Evolutionary conservation across 345 rosid genomes (phyloP), one percentile per base, ranked within the genome.

Genomic region (Melastoma malabathricum): DNA sequence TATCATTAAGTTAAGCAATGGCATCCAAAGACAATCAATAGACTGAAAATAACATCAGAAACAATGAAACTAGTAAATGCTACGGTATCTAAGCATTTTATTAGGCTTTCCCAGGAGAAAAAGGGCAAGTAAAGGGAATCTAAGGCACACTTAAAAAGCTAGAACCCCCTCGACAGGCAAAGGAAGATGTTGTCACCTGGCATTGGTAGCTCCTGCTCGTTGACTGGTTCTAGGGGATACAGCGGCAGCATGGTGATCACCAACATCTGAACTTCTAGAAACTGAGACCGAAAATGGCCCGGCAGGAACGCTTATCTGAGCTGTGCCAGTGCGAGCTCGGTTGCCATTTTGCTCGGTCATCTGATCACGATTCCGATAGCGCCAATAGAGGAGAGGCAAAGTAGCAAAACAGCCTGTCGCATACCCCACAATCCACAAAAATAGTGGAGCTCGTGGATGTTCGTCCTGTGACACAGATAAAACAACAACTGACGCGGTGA

Each of bases 311-410:
- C 72, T 86, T 56, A 86, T 76, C 45, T 79, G 80, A 22, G 78
- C 41, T 17, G 84, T 64, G 54, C 65, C 69, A 48, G 76, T 83
- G 58, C 77, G 95, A 49, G 75, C 55, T 64, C 75, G 98, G 34
- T 65, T 66, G 48, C 86, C 49, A 15, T 84, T 90, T 58, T 83
- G 90, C 18, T 82, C 96, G 27, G 71, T 58, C 17, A 49, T 72
- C 65, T 74, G 95, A 54, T 77, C 79, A 3, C 86, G 89, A 53
- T 82, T 76, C 53, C 69, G 72, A 59, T 78, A 92, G 49, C 94
- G 95, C 95, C 95, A 87, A 67, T 79, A 92, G 44, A 87, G 74
- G 63, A 87, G 82, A 27, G 97, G 98, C 20, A 92, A 83, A 2
- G 88, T 82, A 8, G 93, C 90, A 57, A 82, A 61, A 64, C 98